phyloP scores from a whole-genome alignment of 441 rosid species.

The Croton laevigatus region DNA sequence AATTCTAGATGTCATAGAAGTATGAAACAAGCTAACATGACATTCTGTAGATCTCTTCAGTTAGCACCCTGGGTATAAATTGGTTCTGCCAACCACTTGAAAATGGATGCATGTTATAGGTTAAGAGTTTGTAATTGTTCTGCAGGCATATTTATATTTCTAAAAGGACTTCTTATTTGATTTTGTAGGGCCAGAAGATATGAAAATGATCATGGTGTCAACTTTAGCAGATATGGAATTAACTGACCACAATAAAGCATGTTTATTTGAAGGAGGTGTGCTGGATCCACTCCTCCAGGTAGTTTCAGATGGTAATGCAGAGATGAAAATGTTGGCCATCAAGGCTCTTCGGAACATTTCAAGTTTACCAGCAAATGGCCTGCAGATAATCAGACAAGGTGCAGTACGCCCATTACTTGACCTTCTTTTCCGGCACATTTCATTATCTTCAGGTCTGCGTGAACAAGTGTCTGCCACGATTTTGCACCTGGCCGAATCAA shows the following conservation, averaged over 20 bases:
- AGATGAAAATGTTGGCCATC: constrained; percentile 41
- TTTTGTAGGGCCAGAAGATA: constrained; percentile 52
- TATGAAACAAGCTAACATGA: not conserved
- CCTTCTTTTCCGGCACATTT: constrained; percentile 40
- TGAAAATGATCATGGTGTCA: constrained; percentile 42
- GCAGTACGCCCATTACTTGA: constrained; percentile 44
- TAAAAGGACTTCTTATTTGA: constrained; percentile 13
- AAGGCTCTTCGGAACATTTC: constrained; percentile 55
- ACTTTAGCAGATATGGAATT: constrained; percentile 62
- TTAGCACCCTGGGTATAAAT: not conserved
- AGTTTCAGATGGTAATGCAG: constrained; percentile 34
- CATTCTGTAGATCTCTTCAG: not conserved
- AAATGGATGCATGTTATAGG: not conserved
- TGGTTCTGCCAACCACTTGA: not conserved
- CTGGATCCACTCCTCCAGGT: constrained; percentile 50
- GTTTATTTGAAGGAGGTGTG: constrained; percentile 50
- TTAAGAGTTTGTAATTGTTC: not conserved
- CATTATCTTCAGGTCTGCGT: constrained; percentile 41
- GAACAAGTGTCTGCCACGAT: constrained; percentile 46
- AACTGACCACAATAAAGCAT: constrained; percentile 55
- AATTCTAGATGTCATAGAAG: not conserved
- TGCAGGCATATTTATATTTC: constrained; percentile 2
- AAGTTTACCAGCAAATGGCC: constrained; percentile 47
- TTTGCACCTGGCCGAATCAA: constrained; percentile 54
- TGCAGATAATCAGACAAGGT: constrained; percentile 61